Conservation (phyloP, 139 green algal genomes). For the Gonium pectorale region DNA sequence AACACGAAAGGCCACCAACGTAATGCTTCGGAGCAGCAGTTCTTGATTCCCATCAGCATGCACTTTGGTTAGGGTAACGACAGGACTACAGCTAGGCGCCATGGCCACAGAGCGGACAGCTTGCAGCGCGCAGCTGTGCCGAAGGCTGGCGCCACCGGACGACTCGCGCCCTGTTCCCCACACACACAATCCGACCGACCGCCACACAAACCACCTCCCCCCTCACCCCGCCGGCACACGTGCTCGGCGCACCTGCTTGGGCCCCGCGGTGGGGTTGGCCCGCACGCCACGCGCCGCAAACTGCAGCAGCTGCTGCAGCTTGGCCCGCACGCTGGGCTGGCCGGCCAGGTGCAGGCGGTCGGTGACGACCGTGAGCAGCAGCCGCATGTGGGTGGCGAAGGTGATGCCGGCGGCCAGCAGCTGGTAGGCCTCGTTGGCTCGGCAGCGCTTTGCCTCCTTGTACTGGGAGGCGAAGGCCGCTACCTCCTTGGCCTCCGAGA, state of each 20-base stretch:
- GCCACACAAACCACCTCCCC: too few relatives aligned
- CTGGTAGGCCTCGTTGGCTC: constrained; percentile 82
- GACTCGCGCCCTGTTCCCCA: too few relatives aligned
- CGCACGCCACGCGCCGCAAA: constrained; percentile 75
- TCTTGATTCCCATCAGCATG: too few relatives aligned
- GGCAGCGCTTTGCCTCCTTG: constrained; percentile 82
- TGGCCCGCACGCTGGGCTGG: constrained; percentile 66
- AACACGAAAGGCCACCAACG: too few relatives aligned
- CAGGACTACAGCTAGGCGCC: too few relatives aligned
- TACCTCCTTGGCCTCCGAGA: constrained; percentile 84
- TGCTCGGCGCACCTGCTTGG: constrained; percentile 70
- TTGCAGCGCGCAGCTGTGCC: too few relatives aligned
- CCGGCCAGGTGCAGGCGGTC: constrained; percentile 65
- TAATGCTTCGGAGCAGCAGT: too few relatives aligned
- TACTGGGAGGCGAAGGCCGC: constrained; percentile 76
- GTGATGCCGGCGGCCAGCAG: constrained; percentile 76
- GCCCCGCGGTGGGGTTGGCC: constrained; percentile 74
- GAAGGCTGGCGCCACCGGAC: too few relatives aligned
- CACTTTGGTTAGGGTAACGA: too few relatives aligned
- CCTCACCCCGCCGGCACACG: constrained; percentile 67
- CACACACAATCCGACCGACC: too few relatives aligned
- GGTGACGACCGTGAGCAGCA: constrained; percentile 49
- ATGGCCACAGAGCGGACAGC: too few relatives aligned
- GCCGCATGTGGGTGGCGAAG: constrained; percentile 64
- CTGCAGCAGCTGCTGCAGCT: constrained; percentile 83